Evolutionary conservation across 2,329 filamentous ascomycete genomes (phyloP).

Genomic region (Leptographium radiaticola): DNA sequence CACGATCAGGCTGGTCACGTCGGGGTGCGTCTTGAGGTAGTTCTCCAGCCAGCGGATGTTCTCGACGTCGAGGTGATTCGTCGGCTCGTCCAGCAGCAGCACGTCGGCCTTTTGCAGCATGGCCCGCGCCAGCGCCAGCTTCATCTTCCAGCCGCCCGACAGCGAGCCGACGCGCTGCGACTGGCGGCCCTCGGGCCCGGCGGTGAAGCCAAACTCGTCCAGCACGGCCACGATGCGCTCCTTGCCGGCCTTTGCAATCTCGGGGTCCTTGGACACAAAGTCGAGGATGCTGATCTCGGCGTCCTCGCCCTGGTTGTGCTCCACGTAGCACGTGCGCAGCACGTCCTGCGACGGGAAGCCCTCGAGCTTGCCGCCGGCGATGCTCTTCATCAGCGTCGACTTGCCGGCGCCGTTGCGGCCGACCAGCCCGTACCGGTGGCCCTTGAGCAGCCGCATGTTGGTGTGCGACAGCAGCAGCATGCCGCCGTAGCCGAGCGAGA

Average conservation of each 20-base stretch:
- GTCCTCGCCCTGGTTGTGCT: constrained; percentile 98
- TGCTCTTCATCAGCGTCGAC: constrained; percentile 97
- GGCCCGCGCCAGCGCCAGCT: constrained; percentile 85
- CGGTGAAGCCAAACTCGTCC: constrained; percentile 84
- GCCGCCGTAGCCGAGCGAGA: constrained; percentile 93
- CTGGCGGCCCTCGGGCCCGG: constrained; percentile 80
- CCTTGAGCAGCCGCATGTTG: constrained; percentile 86
- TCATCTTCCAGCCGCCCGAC: constrained; percentile 99
- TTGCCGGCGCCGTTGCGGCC: constrained; percentile 96
- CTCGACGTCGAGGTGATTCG: constrained; percentile 92
- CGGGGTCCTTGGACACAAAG: constrained; percentile 80
- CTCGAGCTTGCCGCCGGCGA: constrained; percentile 89
- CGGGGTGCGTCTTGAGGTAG: constrained; percentile 88
- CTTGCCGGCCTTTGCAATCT: constrained; percentile 62
- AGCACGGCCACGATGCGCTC: constrained; percentile 77
- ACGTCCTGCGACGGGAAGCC: constrained; percentile 90
- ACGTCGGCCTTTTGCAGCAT: constrained; percentile 98
- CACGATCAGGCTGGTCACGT: constrained; percentile 95
- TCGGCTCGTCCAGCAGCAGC: constrained; percentile 92
- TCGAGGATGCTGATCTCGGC: constrained; percentile 92
- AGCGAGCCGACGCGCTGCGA: constrained; percentile 83
- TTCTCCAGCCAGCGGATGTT: constrained; percentile 95
- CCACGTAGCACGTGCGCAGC: constrained; percentile 91
- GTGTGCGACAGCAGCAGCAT: constrained; percentile 96
- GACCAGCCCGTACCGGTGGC: constrained; percentile 92